Evolutionary conservation across 2,329 filamentous ascomycete species (phyloP), one percentile per base, ranked within the genome.

Genomic region (Talaromyces sp.): DNA sequence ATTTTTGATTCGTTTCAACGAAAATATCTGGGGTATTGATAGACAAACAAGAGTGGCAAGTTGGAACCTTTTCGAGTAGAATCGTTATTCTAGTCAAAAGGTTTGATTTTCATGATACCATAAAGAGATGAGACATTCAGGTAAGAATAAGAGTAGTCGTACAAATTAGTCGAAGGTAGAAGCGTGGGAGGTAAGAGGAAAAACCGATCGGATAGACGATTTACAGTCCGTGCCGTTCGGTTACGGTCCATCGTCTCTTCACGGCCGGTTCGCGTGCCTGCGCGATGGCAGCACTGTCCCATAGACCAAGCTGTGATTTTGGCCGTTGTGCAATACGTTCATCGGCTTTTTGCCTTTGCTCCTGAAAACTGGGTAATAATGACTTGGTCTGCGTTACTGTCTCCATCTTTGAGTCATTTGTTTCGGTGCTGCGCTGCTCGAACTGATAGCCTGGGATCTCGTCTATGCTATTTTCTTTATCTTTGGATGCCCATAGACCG

Each of bases 201-300:
- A 25, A 38, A 13, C 19, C 3, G n/a, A 27, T 2, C 17, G 31
- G 8, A 6, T 8, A 45, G 17, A 40, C 11, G 19, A 10, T n/a
- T 58, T 19, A 56, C 22, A 22, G 25, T 10, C 47, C 8, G 3
- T 15, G 58, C 15, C 49, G 72, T 66, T 79, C 77, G 8, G 75
- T 70, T 58, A 79, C 71, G 2, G 77, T 78, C 77, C 77, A 79
- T 61, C 77, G 74, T 56, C 77, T 73, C 62, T 73, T 74, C 19
- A 72, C 67, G 38, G 68, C 67, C 4, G 65, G 59, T 27, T 77
- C 74, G 34, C 71, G 72, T 34, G 75, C 73, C 45, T 72, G 72
- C 49, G 72, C 69, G 17, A 72, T 61, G 8, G 71, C 70, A 7
- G 72, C 69, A 69, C 75, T 75, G 0, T 77, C 75, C 78, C 78